phyloP scores from a whole-genome alignment of 2,329 filamentous ascomycete genomes.

The Alternaria angustiovoidea region DNA sequence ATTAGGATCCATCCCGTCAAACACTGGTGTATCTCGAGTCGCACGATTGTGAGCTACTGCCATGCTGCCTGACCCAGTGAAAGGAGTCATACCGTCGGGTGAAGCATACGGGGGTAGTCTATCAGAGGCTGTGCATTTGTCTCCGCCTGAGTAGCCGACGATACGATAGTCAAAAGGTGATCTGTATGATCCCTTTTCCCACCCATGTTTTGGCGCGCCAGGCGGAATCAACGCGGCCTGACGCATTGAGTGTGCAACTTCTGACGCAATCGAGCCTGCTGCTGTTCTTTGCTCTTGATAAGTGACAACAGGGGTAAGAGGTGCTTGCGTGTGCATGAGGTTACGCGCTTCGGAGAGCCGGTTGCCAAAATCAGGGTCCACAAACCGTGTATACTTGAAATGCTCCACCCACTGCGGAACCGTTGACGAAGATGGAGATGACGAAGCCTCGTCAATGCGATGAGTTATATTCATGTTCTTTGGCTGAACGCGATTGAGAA shows the following conservation, averaged over 20 bases:
- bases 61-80: not conserved
- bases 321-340: constrained; percentile 4
- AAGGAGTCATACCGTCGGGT: not conserved
- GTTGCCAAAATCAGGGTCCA: constrained; percentile 6
- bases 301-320: not conserved
- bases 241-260: constrained; percentile 1
- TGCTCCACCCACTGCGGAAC: not conserved
- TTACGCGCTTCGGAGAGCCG: constrained; percentile 18
- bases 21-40: not conserved
- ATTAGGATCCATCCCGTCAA: not conserved
- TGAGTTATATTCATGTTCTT: not conserved
- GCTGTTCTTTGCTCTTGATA: not conserved
- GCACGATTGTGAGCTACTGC: not conserved
- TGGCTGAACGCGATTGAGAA: not conserved
- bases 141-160: not conserved
- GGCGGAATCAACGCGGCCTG: not conserved
- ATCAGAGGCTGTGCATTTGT: not conserved
- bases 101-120: not conserved
- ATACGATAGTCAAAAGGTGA: constrained; percentile 13
- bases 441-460: not conserved
- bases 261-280: not conserved
- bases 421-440: not conserved
- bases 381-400: not conserved
- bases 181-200: constrained; percentile 9
- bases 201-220: not conserved